Percentiles rank a stretch among this genome's conserved stretches.
Evolutionary conservation across 2,329 filamentous ascomycete species (phyloP).

Genomic region (Claviceps capensis): DNA sequence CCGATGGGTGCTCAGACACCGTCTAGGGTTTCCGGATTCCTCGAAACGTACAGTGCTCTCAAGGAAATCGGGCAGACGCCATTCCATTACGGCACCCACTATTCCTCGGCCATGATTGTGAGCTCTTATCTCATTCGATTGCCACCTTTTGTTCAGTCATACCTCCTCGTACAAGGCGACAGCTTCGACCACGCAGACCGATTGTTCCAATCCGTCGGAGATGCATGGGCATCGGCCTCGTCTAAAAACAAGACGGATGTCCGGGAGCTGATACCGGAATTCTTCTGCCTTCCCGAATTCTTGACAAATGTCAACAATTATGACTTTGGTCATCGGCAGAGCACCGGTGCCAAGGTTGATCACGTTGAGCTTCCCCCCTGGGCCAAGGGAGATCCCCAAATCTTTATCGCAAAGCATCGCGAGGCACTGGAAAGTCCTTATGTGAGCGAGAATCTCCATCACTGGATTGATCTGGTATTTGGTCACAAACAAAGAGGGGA

Average conservation of each 20-base stretch:
- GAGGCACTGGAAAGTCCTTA: slow-evolving; percentile 89
- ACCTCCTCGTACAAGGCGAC: slow-evolving; percentile 86
- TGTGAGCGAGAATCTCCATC: slow-evolving; percentile 77
- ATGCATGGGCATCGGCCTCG: slow-evolving; percentile 84
- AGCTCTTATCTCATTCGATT: slow-evolving; percentile 90
- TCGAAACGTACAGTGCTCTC: slow-evolving; percentile 74
- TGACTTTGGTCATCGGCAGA: slow-evolving; percentile 82
- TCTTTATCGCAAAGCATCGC: slow-evolving; percentile 92
- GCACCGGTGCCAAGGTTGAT: slow-evolving; percentile 65
- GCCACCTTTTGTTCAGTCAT: slow-evolving; percentile 92
- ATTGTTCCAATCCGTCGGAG: slow-evolving; percentile 84
- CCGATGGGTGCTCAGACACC: slow-evolving; percentile 88
- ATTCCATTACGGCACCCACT: slow-evolving; percentile 97
- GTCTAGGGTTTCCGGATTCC: slow-evolving; percentile 63
- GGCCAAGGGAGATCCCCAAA: slow-evolving; percentile 91
- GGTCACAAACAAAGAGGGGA: slow-evolving; percentile 90
- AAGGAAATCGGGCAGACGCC: slow-evolving; percentile 85
- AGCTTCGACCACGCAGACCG: slow-evolving; percentile 93
- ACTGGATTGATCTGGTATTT: slow-evolving; percentile 95
- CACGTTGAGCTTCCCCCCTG: slow-evolving; percentile 83
- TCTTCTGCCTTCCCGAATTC: slow-evolving; percentile 94
- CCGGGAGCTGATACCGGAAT: slow-evolving; percentile 87
- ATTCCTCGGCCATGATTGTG: slow-evolving; percentile 98
- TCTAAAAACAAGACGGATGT: slow-evolving; percentile 87
- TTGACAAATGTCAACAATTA: slow-evolving; percentile 88